Evolutionary conservation across 2,329 filamentous ascomycete genomes (phyloP), one percentile per base, ranked within the genome.

Genomic region (Dothideomycetes sp.): DNA sequence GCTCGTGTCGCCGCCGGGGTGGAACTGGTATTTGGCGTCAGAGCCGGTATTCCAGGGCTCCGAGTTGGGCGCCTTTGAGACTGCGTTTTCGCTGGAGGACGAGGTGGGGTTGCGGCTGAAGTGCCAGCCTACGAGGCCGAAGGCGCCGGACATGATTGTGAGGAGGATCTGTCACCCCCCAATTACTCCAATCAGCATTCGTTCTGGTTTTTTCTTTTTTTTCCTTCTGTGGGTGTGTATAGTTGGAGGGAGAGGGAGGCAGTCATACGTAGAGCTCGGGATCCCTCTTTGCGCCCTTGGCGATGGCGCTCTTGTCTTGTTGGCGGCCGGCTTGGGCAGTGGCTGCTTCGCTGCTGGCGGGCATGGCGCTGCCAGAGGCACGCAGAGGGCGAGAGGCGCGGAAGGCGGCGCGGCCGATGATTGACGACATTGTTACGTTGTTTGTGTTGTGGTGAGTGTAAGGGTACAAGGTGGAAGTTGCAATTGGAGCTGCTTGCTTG

Each of bases 41-140:
- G 63, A 57, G 45, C 67, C 77, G 45, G 74, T 74, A 66, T 98
- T 82, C 91, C 91, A 98, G 47, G 91, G 89, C 81, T 93, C 93
- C 57, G 82, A 79, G 62, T 74, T 74, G 55, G 77, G 68, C 59
- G 80, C 78, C 56, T 93, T 77, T 58, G 74, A 71, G 50, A 95
- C 82, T 54, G 73, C 66, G 56, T 73, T 72, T 71, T 96, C 87
- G 54, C 86, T 94, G 52, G 79, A 87, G 45, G 85, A 71, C 49
- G 73, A 78, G 56, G 91, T 96, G 50, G 91, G 91, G 57, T 84
- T 83, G 64, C 80, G 77, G 65, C 82, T 82, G 56, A 91, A 84
- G 69, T 88, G 86, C 78, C 80, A 94, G 61, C 89, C 89, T 51
- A 85, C 89, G 54, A 91, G 79, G 57, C 80, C 79, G 58, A 95